Evolutionary conservation across 441 rosid genomes (phyloP), one percentile per base, ranked within the genome.

Genomic region (Brassica balearica): DNA sequence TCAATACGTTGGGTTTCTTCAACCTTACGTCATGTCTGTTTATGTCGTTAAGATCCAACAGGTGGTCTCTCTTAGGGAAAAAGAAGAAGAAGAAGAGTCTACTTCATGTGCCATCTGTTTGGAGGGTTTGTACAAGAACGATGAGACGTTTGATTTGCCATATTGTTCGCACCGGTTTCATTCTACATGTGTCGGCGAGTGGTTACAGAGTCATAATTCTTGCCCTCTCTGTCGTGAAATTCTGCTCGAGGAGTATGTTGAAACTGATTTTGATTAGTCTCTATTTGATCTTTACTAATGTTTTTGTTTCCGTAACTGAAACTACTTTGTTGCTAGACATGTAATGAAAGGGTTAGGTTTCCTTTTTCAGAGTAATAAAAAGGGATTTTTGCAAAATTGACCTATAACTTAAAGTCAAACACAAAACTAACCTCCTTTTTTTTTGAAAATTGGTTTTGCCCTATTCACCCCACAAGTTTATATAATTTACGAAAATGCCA

Each of bases 301-400:
- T 48, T 48, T 48, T 48, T 17, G 23, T 17, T 56, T 15, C 9
- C 5, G 12, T 56, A 56, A 56, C 11, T 56, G 61, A 56, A 34
- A 38, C 43, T 38, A 38, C 10, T 38, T 8, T 53, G 59, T 15
- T 53, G 20, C 59, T 14, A 53, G 9, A 14, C 59, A 53, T 53
- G 59, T 53, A 53, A 53, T 53, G 22, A 15, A 53, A 53, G 22
- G 2, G 1, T 53, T 53, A 0, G 5, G 59, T 84, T 81, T 86
- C 53, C 22, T 65, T 68, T 75, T 76, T 84, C 74, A 85, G 17
- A 48, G 17, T n/a, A 48, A 48, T 48, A 11, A 48, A 48, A 43
- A 15, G 17, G 17, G 17, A 15, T 15, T 15, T 15, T 15, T 15
- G 17, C 17, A 15, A 15, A 15, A 15, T 15, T 15, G 17, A 15